Base-by-base conservation (phyloP, 140 eudicot genomes). In the Stevia rebaudiana region DNA sequence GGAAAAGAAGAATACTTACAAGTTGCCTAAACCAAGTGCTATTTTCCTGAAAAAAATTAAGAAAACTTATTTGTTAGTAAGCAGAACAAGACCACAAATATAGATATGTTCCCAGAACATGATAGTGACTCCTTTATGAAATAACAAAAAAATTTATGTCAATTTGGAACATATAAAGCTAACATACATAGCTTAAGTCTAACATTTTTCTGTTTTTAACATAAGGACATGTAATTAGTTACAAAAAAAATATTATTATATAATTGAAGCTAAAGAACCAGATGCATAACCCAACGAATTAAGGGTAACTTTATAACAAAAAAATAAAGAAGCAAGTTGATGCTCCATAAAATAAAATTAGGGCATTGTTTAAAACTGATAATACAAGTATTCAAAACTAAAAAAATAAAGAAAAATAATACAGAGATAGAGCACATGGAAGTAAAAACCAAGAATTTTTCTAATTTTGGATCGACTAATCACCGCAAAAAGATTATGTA, bases 41-140 rank as follows among this genome's bases (percentile, higher is more conserved):
- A 74, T 24, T 71, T 22, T 81, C 97, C 97, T 89, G 91, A 65
- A 77, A 79, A 50, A 19, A 61, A 33, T 46, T 19, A 33, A 17
- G 60, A 59, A 63, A 23, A 40, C 22, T 13, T 60, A 43, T 53
- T 23, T 52, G 68, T 67, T 25, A 18, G 67, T 35, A 65, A 54
- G 17, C 58, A 22, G 23, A 36, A 59, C 53, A 59, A 12, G 8
- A 50, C 17, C 54, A 18, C 0, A 46, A 46, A 46, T 16, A 46
- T 7, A 16, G 52, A 46, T n/a, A 46, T 15, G 51, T 16, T 49
- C 31, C 1, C n/a, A 19, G 6, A 49, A 21, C 56, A 49, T 49
- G 31, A 19, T 19, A 9, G 22, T 46, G 23, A 19, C 30, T 49
- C 21, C 56, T 49, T 30, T 23, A 19, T 10, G n/a, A 19, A 49